Evolutionary conservation across 139 green algal species (phyloP).

Genomic region (Chlamydomonas schloesseri): DNA sequence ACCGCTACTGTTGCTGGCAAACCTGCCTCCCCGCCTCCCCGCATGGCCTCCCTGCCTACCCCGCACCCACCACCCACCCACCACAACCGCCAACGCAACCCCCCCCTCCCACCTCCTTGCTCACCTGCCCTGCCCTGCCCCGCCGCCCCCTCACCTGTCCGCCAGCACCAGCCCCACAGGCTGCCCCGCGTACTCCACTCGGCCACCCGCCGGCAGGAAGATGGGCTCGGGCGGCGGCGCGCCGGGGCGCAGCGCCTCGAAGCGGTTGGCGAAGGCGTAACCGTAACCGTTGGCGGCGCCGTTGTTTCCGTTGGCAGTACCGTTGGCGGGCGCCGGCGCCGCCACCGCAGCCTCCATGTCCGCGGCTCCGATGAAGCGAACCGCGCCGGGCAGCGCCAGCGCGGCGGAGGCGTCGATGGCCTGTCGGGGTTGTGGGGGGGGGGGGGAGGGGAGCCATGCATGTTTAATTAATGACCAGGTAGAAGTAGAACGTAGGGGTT

Average conservation of each 20-base stretch:
- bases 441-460: neutral
- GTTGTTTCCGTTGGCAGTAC: no score
- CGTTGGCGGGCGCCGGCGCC: no score
- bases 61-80: no score
- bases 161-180: slow-evolving; percentile 5
- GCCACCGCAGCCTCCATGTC: slow-evolving; percentile 59
- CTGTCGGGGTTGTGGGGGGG: no score
- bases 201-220: neutral
- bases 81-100: no score
- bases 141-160: neutral
- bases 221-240: slow-evolving; percentile 8
- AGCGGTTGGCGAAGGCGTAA: neutral
- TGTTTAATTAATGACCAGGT: no score
- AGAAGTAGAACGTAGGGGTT: no score
- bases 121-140: neutral
- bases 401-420: slow-evolving; percentile 39
- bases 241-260: neutral
- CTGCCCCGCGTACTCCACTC: neutral
- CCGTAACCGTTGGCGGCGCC: no score
- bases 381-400: slow-evolving; percentile 52
- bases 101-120: no score
- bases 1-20: no score
- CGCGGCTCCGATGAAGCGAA: slow-evolving; percentile 51
- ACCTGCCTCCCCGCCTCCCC: no score
- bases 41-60: no score